Evolutionary conservation across 441 rosid species (phyloP).

Genomic region (Populus hybrid): DNA sequence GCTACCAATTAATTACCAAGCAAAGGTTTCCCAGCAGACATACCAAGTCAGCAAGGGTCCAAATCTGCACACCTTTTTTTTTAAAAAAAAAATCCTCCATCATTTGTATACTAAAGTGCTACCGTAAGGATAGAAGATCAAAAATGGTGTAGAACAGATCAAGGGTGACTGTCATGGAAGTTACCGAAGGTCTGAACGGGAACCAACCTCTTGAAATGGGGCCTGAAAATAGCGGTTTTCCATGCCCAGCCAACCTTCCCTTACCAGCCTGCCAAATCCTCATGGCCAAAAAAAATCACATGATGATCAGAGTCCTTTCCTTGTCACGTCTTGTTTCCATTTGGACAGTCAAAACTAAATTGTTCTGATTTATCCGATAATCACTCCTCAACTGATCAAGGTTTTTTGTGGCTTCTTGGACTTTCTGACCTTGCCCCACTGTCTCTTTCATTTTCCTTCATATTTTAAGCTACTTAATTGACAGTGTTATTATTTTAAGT

Average conservation of each 20-base stretch:
- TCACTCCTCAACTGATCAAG: conserved; percentile 11
- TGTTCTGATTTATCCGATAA: conserved; percentile 12
- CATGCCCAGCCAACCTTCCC: not conserved
- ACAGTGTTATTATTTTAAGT: no score
- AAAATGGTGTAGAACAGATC: not conserved
- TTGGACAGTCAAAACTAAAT: not conserved
- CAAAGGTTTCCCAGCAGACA: not conserved
- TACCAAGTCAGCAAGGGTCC: not conserved
- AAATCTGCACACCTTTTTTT: not conserved
- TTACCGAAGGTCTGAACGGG: not conserved
- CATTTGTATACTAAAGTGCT: not conserved
- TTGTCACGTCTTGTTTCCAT: conserved; percentile 7
- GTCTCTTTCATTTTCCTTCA: not conserved
- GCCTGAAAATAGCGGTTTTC: not conserved
- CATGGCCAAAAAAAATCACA: no score
- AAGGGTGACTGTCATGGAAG: conserved; percentile 2
- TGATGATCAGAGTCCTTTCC: not conserved
- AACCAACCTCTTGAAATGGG: not conserved
- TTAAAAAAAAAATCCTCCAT: not conserved
- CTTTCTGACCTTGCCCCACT: not conserved
- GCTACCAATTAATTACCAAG: not conserved
- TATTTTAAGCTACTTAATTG: no score
- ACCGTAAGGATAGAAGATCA: conserved; percentile 1
- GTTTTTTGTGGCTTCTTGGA: not conserved
- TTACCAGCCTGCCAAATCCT: not conserved